phyloP scores from a whole-genome alignment of 495 filamentous ascomycete species.

The Barbatosphaeria neglecta region DNA sequence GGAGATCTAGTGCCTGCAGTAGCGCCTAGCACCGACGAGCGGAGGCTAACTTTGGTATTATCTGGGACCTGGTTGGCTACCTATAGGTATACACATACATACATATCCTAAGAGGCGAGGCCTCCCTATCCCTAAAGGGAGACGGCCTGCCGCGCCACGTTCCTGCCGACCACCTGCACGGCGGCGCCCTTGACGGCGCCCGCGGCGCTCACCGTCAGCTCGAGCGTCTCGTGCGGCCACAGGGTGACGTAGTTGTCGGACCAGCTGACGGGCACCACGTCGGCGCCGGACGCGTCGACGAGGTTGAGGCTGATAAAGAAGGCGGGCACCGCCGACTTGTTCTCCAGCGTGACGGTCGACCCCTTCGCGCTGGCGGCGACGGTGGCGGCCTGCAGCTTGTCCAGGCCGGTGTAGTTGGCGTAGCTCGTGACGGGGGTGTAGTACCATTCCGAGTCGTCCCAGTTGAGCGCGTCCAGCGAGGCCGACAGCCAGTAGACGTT shows the following conservation, averaged over 20 bases:
- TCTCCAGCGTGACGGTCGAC: constrained; percentile 33
- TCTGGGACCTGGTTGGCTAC: too few relatives aligned
- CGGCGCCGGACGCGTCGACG: constrained; percentile 24
- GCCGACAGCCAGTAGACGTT: constrained; percentile 53
- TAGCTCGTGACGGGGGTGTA: constrained; percentile 44
- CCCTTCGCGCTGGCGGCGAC: constrained; percentile 18
- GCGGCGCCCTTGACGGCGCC: constrained; percentile 9
- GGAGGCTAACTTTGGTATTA: too few relatives aligned
- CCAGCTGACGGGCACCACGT: constrained; percentile 44
- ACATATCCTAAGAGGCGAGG: too few relatives aligned
- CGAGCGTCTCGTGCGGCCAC: constrained; percentile 42
- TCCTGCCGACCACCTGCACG: constrained; percentile 17
- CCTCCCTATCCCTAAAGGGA: too few relatives aligned
- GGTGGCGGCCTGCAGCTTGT: constrained; percentile 23
- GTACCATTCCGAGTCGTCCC: constrained; percentile 47
- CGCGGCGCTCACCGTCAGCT: constrained; percentile 6
- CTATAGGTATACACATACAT: too few relatives aligned
- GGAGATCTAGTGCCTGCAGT: constrained; percentile 5
- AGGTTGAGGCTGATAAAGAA: constrained; percentile 44
- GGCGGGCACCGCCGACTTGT: constrained; percentile 38
- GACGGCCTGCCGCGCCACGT: too few relatives aligned
- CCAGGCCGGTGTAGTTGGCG: constrained; percentile 38
- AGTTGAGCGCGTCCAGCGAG: constrained; percentile 38
- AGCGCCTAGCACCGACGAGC: too few relatives aligned
- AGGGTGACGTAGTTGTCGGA: constrained; percentile 54